phyloP scores from a whole-genome alignment of 2,329 filamentous ascomycete species.

The Ophiostoma piceae region DNA sequence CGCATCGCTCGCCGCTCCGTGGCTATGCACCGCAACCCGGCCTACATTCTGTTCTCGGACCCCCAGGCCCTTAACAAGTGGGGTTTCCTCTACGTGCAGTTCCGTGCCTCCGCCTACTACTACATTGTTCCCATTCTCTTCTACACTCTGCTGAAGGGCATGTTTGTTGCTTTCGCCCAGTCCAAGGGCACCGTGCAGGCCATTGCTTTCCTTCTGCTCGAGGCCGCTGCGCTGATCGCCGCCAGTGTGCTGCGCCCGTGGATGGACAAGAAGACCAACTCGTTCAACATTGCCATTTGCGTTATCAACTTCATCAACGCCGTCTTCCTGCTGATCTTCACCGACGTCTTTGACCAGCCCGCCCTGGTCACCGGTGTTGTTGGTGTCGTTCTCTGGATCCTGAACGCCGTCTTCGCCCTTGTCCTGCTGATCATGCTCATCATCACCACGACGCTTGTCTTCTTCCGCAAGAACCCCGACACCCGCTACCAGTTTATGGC shows the following conservation, averaged over 20 bases:
- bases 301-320: constrained; percentile 77
- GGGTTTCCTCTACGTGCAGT: constrained; percentile 88
- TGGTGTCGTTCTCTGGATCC: constrained; percentile 76
- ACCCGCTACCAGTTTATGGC: constrained; percentile 84
- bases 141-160: constrained; percentile 71
- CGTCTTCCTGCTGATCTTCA: constrained; percentile 76
- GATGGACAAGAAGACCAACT: constrained; percentile 93
- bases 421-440: constrained; percentile 74
- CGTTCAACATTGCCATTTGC: constrained; percentile 80
- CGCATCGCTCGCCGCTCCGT: constrained; percentile 75
- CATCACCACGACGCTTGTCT: constrained; percentile 58
- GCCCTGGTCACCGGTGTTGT: constrained; percentile 73
- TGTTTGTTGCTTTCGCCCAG: constrained; percentile 76
- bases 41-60: constrained; percentile 85
- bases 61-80: constrained; percentile 81
- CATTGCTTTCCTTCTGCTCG: constrained; percentile 69
- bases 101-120: constrained; percentile 82
- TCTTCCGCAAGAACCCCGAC: constrained; percentile 81
- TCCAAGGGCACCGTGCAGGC: constrained; percentile 62
- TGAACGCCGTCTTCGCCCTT: constrained; percentile 72
- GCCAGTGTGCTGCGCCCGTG: constrained; percentile 75
- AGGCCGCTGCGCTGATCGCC: constrained; percentile 64
- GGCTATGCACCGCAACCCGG: constrained; percentile 81
- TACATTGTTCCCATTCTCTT: constrained; percentile 70
- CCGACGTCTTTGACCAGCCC: constrained; percentile 73